Base-by-base conservation (phyloP, 192 early-diverging fungal genomes). In the Mortierella hygrophila region DNA sequence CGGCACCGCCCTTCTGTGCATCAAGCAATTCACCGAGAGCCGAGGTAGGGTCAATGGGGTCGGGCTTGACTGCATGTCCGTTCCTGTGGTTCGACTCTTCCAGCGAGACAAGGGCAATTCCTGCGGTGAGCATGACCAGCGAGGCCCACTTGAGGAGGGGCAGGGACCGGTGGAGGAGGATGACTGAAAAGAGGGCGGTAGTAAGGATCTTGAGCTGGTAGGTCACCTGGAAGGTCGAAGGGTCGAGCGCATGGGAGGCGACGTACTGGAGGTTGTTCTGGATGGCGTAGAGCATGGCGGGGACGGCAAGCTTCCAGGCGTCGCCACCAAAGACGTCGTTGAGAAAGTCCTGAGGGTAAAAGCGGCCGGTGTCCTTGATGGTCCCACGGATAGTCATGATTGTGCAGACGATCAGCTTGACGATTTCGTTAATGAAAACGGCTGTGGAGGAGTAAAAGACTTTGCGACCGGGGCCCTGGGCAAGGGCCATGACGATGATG, bases 191-290 rank as follows among this genome's bases (percentile, higher is more conserved):
- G 57, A 99, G 87, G 11, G 98, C 97, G 6, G 98, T 97, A 2
- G 98, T 98, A 69, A 99, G 88, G 80, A 99, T 98, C 91, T 99
- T 99, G 76, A 99, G 91, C 86, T 99, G 98, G 87, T 99, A 99
- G 10, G 97, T 97, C 40, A 98, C 97, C 89, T 98, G 97, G 89
- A 98, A 99, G 10, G 96, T 98, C 10, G 98, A 97, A 0, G 98
- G 96, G 74, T 99, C 98, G 40, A 99, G 88, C 20, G 93, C 88
- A 26, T 95, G 92, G 2, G 97, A 95, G 0, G 98, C 96, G 20
- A 96, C 88, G 82, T 98, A 99, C 82, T 99, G 98, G 55, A 99
- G 88, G 83, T 99, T 99, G 90, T 99, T 99, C 88, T 99, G 98
- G 63, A 99, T 91, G 40, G 97, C 93, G 86, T 99, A 97, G n/a